Evolutionary conservation across 2,329 filamentous ascomycete genomes (phyloP).

Genomic region (Pseudopyrenochaeta lycopersici): DNA sequence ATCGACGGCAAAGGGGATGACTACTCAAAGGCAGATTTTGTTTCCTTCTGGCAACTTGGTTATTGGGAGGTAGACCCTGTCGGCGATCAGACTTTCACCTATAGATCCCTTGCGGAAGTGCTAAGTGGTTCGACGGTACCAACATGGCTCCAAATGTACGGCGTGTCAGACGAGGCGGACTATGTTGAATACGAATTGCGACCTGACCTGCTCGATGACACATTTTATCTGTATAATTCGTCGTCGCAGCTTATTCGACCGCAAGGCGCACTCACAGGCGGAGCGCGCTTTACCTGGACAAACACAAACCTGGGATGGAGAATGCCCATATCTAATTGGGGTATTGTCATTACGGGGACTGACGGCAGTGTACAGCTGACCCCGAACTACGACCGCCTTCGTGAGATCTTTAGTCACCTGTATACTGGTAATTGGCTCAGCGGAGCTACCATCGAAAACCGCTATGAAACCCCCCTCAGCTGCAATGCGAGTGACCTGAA

Average conservation of each 20-base stretch:
- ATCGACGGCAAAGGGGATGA: slow-evolving; percentile 3
- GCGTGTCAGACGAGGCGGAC: slow-evolving; percentile 5
- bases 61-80: slow-evolving; percentile 4
- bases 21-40: slow-evolving; percentile 8
- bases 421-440: slow-evolving; percentile 10
- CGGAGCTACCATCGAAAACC: background rate
- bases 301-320: slow-evolving; percentile 10
- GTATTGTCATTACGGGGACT: slow-evolving; percentile 2
- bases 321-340: slow-evolving; percentile 4
- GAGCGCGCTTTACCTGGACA: slow-evolving; percentile 5
- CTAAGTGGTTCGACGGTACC: background rate
- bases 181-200: slow-evolving; percentile 2
- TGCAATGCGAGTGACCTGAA: slow-evolving; percentile 1
- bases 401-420: slow-evolving; percentile 6
- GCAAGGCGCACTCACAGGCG: background rate
- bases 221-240: slow-evolving; percentile 7
- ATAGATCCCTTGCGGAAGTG: background rate
- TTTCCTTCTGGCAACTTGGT: slow-evolving; percentile 4
- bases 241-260: slow-evolving; percentile 1
- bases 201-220: slow-evolving; percentile 10
- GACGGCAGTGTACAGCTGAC: slow-evolving; percentile 12
- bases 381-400: slow-evolving; percentile 10
- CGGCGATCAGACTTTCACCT: background rate
- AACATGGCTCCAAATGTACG: slow-evolving; percentile 8
- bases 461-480: background rate